These are phyloP conservation scores for Yamadazyma olivae DNA, from an alignment of 805 yeast species.

Conservation along the genomic window DNA sequence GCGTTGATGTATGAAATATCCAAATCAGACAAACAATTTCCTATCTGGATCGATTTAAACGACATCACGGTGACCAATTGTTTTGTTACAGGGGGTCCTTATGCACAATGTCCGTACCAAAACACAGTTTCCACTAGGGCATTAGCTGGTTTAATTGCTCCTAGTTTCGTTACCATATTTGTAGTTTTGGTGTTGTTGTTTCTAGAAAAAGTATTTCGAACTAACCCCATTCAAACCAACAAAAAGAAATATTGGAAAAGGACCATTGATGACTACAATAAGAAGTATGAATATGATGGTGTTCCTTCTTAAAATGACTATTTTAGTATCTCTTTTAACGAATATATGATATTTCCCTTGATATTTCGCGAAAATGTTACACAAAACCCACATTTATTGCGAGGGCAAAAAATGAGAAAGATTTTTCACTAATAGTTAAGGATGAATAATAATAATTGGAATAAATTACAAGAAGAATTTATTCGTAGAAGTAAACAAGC, in stretches of 20 bases:
- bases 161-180: slow-evolving; percentile 59
- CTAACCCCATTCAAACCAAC: slow-evolving; percentile 68
- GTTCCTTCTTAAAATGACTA: slow-evolving; percentile 77
- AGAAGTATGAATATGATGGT: slow-evolving; percentile 75
- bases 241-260: slow-evolving; percentile 63
- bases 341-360: too few species aligned
- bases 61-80: slow-evolving; percentile 71
- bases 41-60: slow-evolving; percentile 80
- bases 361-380: too few species aligned
- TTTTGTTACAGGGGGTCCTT: slow-evolving; percentile 83
- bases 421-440: too few species aligned
- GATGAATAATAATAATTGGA: slow-evolving; percentile 46
- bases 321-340: too few species aligned
- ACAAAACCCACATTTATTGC: not conserved
- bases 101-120: slow-evolving; percentile 76
- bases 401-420: slow-evolving; percentile 2
- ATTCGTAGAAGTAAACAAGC: slow-evolving; percentile 31
- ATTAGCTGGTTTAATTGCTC: slow-evolving; percentile 62
- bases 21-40: slow-evolving; percentile 21
- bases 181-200: slow-evolving; percentile 50
- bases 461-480: slow-evolving; percentile 37
- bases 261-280: slow-evolving; percentile 49
- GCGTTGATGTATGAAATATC: slow-evolving; percentile 27
- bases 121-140: slow-evolving; percentile 49
- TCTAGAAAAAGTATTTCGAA: slow-evolving; percentile 49